Evolutionary conservation across 1,139 yeast species (phyloP).

Genomic region (Candida sojae): DNA sequence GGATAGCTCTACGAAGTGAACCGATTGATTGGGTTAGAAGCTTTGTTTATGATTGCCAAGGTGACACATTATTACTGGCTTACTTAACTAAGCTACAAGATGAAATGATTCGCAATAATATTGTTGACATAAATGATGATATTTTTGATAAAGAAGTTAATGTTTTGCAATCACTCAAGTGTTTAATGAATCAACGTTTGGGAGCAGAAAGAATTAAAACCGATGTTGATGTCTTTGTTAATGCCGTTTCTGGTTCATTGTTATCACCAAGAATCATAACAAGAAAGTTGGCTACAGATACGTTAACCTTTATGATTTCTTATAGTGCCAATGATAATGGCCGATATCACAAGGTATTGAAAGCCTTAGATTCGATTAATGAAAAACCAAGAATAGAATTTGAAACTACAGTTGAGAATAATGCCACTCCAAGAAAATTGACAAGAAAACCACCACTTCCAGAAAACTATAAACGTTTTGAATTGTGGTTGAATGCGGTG

Average conservation of each 20-base stretch:
- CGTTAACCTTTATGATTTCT: slow-evolving; percentile 53
- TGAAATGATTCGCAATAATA: slow-evolving; percentile 33
- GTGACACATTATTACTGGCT: slow-evolving; percentile 73
- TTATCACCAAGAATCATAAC: slow-evolving; percentile 68
- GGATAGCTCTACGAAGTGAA: slow-evolving; percentile 91
- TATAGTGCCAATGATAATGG: slow-evolving; percentile 37
- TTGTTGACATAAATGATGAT: slow-evolving; percentile 42
- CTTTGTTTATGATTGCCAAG: slow-evolving; percentile 77
- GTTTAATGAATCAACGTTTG: slow-evolving; percentile 50
- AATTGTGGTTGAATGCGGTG: slow-evolving; percentile 80
- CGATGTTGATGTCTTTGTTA: slow-evolving; percentile 42
- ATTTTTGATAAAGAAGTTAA: slow-evolving; percentile 51
- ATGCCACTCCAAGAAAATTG: slow-evolving; percentile 17
- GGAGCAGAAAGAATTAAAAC: slow-evolving; percentile 46
- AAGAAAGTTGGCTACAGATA: slow-evolving; percentile 79
- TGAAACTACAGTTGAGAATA: slow-evolving; percentile 16
- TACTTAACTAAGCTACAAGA: slow-evolving; percentile 43
- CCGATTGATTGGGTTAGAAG: slow-evolving; percentile 87
- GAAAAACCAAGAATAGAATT: slow-evolving; percentile 61
- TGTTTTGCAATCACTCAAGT: slow-evolving; percentile 47
- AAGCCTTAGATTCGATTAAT: slow-evolving; percentile 63
- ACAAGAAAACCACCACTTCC: slow-evolving; percentile 44
- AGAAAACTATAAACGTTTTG: slow-evolving; percentile 59
- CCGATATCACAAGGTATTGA: slow-evolving; percentile 64
- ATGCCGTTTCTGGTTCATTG: slow-evolving; percentile 47